These are phyloP conservation scores for Mortierella sp. DNA, from an alignment of 371 early-diverging fungal genomes.

Conservation along the genomic window DNA sequence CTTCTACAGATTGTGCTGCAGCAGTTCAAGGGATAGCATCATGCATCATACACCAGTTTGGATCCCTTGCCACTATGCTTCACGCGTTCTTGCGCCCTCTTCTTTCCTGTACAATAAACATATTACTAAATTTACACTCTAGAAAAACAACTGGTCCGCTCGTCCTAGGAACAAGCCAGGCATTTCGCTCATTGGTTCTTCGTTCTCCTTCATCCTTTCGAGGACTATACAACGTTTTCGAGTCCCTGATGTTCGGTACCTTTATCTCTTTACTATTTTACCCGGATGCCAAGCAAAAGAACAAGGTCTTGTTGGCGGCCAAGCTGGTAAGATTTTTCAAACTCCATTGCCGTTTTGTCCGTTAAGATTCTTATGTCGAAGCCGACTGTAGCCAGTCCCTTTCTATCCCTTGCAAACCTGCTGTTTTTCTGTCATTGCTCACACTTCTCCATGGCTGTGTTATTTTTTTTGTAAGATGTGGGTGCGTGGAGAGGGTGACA, in stretches of 20 bases:
- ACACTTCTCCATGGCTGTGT: neutral
- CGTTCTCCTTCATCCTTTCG: no score
- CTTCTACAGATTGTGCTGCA: constrained; percentile 36
- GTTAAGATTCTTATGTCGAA: neutral
- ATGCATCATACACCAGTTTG: neutral
- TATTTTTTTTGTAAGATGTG: neutral
- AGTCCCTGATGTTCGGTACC: neutral
- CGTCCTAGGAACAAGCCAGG: neutral
- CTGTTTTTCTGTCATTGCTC: neutral
- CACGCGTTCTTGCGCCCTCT: no score
- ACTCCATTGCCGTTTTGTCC: neutral
- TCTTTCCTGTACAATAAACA: neutral
- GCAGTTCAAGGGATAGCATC: constrained; percentile 47
- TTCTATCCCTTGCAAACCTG: neutral
- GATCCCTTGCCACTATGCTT: neutral
- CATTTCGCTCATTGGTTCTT: neutral
- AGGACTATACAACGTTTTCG: no score
- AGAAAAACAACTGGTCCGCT: neutral
- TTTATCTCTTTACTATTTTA: neutral
- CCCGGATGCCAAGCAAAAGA: neutral
- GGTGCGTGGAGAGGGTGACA: neutral
- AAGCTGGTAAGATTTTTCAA: neutral
- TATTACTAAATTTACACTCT: neutral
- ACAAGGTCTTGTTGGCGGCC: no score
- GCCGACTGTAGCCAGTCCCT: neutral